These are phyloP conservation scores for Lantana camara DNA, from an alignment of 257 asterid genomes.

Conservation along the genomic window DNA sequence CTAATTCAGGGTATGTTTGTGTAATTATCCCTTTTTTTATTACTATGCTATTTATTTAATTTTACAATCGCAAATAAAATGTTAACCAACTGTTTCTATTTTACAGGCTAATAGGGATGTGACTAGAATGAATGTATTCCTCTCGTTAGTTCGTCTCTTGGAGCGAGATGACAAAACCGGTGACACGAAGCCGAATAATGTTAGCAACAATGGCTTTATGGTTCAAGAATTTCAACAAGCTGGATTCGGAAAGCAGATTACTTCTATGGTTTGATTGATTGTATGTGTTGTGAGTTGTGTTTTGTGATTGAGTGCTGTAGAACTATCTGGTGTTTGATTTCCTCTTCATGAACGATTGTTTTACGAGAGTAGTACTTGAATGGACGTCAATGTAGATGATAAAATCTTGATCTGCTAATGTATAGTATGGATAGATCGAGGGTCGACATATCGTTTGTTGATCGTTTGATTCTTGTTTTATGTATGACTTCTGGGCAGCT, in stretches of 20 bases:
- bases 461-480: background rate
- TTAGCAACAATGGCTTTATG: slow-evolving; percentile 30
- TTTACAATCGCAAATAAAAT: background rate
- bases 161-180: slow-evolving; percentile 53
- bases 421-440: slow-evolving; percentile 28
- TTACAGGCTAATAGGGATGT: slow-evolving; percentile 68
- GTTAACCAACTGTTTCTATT: background rate
- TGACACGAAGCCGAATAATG: slow-evolving; percentile 28
- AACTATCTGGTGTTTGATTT: slow-evolving; percentile 6
- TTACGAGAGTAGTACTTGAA: background rate
- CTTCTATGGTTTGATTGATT: slow-evolving; percentile 5
- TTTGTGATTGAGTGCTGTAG: background rate
- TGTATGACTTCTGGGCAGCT: slow-evolving; percentile 3
- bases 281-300: slow-evolving; percentile 12
- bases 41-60: background rate
- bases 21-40: no score
- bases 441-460: slow-evolving; percentile 13
- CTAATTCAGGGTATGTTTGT: no score
- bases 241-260: background rate
- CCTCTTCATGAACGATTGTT: background rate
- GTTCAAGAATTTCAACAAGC: slow-evolving; percentile 44
- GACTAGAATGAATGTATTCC: slow-evolving; percentile 69
- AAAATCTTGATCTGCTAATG: slow-evolving; percentile 27
- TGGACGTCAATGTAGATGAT: slow-evolving; percentile 13
- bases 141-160: slow-evolving; percentile 64